Evolutionary conservation across 805 yeast species (phyloP).

Genomic region (Kluyveromyces siamensis): DNA sequence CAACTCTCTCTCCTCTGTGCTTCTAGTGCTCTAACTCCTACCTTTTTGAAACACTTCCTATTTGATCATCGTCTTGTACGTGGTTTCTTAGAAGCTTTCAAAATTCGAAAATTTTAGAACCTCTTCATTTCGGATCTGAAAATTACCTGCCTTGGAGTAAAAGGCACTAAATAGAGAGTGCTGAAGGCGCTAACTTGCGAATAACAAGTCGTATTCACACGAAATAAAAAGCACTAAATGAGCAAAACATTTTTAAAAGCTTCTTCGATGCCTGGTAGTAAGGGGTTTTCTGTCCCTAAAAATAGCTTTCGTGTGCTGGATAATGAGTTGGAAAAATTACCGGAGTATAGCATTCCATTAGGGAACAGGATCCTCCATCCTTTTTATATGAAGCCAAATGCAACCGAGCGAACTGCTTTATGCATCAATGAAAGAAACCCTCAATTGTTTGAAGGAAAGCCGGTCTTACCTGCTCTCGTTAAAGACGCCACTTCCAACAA

Average conservation of each 20-base stretch:
- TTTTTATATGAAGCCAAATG: constrained; percentile 16
- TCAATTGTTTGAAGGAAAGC: constrained; percentile 12
- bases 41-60: not conserved
- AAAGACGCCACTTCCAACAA: constrained; percentile 3
- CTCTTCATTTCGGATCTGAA: not conserved
- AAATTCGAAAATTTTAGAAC: not conserved
- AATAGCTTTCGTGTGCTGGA: not conserved
- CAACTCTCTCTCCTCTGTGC: no score
- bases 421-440: constrained; percentile 16
- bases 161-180: not conserved
- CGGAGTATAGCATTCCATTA: constrained; percentile 9
- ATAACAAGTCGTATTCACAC: not conserved
- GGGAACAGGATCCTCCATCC: constrained; percentile 18
- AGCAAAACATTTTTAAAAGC: not conserved
- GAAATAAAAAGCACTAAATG: not conserved
- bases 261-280: not conserved
- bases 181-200: not conserved
- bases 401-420: constrained; percentile 15
- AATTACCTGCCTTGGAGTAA: no score
- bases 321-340: not conserved
- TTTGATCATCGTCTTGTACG: not conserved
- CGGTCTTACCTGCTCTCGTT: constrained; percentile 12
- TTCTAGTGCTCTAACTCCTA: no score
- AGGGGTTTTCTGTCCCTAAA: not conserved
- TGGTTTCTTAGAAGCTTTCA: not conserved